Base-by-base conservation (phyloP, 345 rosid genomes). In the Hibiscus tridactylites region DNA sequence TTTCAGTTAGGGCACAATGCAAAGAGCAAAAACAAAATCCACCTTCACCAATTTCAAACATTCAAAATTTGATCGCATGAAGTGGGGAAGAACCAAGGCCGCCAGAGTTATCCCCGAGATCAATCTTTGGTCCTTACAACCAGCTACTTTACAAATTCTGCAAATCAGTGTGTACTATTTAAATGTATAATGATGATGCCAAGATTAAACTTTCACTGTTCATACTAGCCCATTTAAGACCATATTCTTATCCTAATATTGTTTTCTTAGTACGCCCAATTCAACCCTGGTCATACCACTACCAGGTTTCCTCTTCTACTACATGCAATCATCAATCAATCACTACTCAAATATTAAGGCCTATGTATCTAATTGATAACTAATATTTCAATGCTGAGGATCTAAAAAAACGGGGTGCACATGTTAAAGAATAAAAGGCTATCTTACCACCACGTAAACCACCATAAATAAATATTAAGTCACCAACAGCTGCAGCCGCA, bases 401-500 rank as follows among this genome's bases (percentile, higher is more conserved):
- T 19, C 15, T 21, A 58, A 28, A 68, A 50, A 9, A 29, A 50
- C 1, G 3, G 33, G 35, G 1, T 2, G 9, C 10, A 44, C 5
- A 19, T 19, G 6, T 44, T 26, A 26, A 42, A 65, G 56, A 46
- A 24, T 42, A 65, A 47, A 66, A 47, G 39, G 6, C 28, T 76
- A 61, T 74, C 85, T 87, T 89, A 90, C 99, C 99, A 54, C 99
- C 99, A 75, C 99, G 99, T 65, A 95, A 85, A 76, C 99, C 98
- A 77, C 99, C 99, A 80, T 95, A 95, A 70, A 90, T 87, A 81
- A 89, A 95, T 82, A 95, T 90, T 56, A 95, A 78, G 73, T 95
- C 99, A 75, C 98, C 96, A 77, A 95, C 82, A 58, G 97, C 99
- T 72, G 98, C 96, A 71, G 99, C 96, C 31, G 99, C 98, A 86